Base-by-base conservation (phyloP, 2,329 filamentous ascomycete species). In the Dothistroma pini region DNA sequence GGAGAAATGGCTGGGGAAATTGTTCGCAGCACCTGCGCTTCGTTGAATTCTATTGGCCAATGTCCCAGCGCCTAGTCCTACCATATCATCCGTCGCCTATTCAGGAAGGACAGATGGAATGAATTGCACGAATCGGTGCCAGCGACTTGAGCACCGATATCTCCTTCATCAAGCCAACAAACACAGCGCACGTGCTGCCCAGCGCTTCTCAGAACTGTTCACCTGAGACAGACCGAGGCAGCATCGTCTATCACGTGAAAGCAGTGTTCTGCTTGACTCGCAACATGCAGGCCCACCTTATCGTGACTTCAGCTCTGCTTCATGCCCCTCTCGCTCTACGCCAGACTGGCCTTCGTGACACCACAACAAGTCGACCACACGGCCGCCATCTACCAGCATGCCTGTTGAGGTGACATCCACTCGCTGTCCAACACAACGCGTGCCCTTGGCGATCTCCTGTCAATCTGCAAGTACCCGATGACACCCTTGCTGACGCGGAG, bases 361-460 rank as follows among this genome's bases (percentile, higher is more conserved):
- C 16, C 41, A 44, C n/a, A 14, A 44, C 14, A n/a, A n/a, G 16
- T 44, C 41, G n/a, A 44, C 16, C 16, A 44, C 48, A 51, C 48
- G 22, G 48, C 21, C 48, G 29, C 9, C 8, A 12, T 11, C 21
- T 6, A 31, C 29, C 29, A 25, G 6, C 21, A 29, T 51, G 9
- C 48, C 51, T 12, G n/a, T 22, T 29, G 10, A 31, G 31, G 51
- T 35, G 51, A 53, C 51, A 19, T 31, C 29, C 7, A 21, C 31
- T 35, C 51, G 29, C 51, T 29, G n/a, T 53, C 31, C n/a, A 21
- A 29, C 29, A 32, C n/a, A 53, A 53, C 51, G 51, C 51, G 51
- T 21, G 34, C 16, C 51, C 48, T 29, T 53, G 31, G 31, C 31
- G 51, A 53, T 32, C 51, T 21, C 25, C 25, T 53, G 31, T 35